Evolutionary conservation across 371 early-diverging fungal genomes (phyloP), one percentile per base, ranked within the genome.

Genomic region (Smittium mucronatum): DNA sequence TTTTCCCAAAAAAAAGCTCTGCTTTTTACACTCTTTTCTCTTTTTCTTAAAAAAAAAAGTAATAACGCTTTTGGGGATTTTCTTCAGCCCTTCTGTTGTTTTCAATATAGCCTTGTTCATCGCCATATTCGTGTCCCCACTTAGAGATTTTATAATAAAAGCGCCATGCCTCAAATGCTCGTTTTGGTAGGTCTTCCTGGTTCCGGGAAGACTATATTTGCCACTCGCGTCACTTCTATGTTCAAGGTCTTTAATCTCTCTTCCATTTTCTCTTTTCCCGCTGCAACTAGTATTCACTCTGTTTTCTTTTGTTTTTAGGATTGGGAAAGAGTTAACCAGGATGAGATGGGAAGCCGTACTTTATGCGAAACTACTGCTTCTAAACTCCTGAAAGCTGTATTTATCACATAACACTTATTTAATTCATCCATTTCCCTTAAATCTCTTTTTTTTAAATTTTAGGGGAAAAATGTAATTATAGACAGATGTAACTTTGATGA

Each of bases 401-500:
- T n/a, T n/a, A n/a, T n/a, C n/a, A n/a, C n/a, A n/a, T n/a, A n/a
- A n/a, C n/a, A n/a, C n/a, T n/a, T n/a, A n/a, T n/a, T n/a, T n/a
- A n/a, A n/a, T n/a, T n/a, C n/a, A n/a, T n/a, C n/a, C n/a, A n/a
- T n/a, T n/a, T n/a, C n/a, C n/a, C n/a, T n/a, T n/a, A n/a, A n/a
- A n/a, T n/a, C n/a, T n/a, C n/a, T n/a, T n/a, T n/a, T 61, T 61
- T 26, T 61, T 11, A 15, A 30, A 30, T 64, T 33, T 8, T 31
- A 85, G 67, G 74, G 80, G 26, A 81, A 82, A 65, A 87, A 83
- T 70, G 88, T 89, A 17, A 79, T 90, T 70, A 78, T 90, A 25
- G 91, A 90, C 75, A 85, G 91, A 29, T 88, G 88, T 78, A 90
- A 90, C 77, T 89, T 89, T 82, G 87, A 90, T 71, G 78, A 78